Evolutionary conservation across 257 asterid species (phyloP), one percentile per base, ranked within the genome.

Genomic region (Cinchona pubescens): DNA sequence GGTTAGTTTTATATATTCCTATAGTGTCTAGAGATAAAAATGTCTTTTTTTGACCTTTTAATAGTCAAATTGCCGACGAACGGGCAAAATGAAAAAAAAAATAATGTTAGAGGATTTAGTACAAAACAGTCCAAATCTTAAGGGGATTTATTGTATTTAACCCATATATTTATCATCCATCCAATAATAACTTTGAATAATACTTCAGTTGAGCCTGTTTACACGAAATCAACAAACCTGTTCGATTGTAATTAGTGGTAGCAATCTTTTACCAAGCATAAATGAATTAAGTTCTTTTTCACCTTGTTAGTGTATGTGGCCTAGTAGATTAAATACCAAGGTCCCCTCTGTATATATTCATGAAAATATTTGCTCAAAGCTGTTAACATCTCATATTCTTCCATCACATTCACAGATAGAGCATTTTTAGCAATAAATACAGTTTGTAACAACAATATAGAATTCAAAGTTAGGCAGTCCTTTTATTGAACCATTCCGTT

Each of bases 401-500:
- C 69, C 59, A 59, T 73, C 76, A 42, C 69, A 73, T 73, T 73
- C 69, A 40, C 45, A 46, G 48, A 59, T 29, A 60, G 25, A 15
- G 34, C 69, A 40, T 27, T 73, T 73, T 53, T 42, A 27, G 76
- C 48, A 58, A 73, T 59, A 73, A 29, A 73, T 73, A 73, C 76
- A 59, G 76, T 42, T 53, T 42, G 76, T 45, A 18, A 8, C 14
- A 42, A 4, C n/a, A n/a, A n/a, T n/a, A n/a, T n/a, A n/a, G n/a
- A n/a, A n/a, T n/a, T n/a, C n/a, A n/a, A n/a, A n/a, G n/a, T n/a
- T n/a, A n/a, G n/a, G n/a, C n/a, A n/a, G n/a, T n/a, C n/a, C n/a
- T n/a, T n/a, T n/a, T n/a, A n/a, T n/a, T n/a, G n/a, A n/a, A n/a
- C n/a, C n/a, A n/a, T n/a, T n/a, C n/a, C n/a, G n/a, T n/a, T n/a